Base-by-base conservation (phyloP, 176 grass and related monocot species). In the Juncus inflexus region DNA sequence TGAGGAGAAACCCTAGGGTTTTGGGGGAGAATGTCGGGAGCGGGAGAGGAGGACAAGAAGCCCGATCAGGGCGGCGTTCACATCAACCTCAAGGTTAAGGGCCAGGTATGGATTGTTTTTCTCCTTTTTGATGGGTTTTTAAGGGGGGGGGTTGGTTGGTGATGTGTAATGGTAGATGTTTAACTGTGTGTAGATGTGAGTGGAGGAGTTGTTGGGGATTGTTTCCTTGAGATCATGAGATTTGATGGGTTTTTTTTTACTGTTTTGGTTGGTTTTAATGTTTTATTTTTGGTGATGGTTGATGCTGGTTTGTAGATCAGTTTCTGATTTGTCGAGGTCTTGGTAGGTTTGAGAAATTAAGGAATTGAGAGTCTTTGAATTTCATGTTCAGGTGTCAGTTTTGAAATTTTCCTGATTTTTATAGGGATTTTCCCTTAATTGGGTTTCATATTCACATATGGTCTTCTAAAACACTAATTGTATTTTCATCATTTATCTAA, bases 81-180 rank as follows among this genome's bases (percentile, higher is more conserved):
- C 67, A 87, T 87, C 84, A 92, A 92, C 40, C 84, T 92, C 6
- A 92, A 85, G 75, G 84, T 92, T 63, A 92, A 92, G 66, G 89
- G 89, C 5, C 84, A 92, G 81, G 89, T 84, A n/a, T 59, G 51
- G 50, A 9, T 67, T 39, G 14, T 50, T n/a, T n/a, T n/a, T n/a
- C n/a, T 28, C 11, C 28, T 47, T 55, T 78, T 55, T 71, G 45
- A 40, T 35, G 7, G 67, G 10, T 47, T 62, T 56, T 37, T n/a
- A n/a, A n/a, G n/a, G n/a, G n/a, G n/a, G n/a, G n/a, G 3, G 67
- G n/a, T 70, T n/a, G n/a, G n/a, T 3, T 56, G 67, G 47, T 47
- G 43, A 47, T 47, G 4, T 47, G 43, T 28, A 28, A 47, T 47
- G 1, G 2, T 9, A 55, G 42, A 16, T 16, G 19, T 9, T 71